Percentiles rank a stretch among this genome's conserved stretches.
These are phyloP conservation scores for Serpula lacrymans DNA, from an alignment of 768 basidiomycete species.

Conservation along the genomic window DNA sequence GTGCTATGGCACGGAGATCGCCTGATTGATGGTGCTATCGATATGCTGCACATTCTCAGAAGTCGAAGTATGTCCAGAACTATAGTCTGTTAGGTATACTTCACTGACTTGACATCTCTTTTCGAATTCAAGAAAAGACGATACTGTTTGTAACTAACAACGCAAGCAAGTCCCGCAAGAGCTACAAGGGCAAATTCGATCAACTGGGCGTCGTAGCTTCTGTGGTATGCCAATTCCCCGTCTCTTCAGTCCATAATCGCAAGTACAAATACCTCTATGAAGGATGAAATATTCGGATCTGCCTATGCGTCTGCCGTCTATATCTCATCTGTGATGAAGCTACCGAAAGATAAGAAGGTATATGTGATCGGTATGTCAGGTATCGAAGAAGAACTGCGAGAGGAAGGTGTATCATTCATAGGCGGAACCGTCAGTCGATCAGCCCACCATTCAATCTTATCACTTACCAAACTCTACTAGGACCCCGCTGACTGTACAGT, in stretches of 20 bases:
- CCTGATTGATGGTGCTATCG: conserved; percentile 71
- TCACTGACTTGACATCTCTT: neutral
- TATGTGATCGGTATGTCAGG: conserved; percentile 94
- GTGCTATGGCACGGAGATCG: conserved; percentile 88
- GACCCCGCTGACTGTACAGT: conserved; percentile 83
- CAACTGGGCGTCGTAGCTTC: conserved; percentile 79
- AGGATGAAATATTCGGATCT: conserved; percentile 98
- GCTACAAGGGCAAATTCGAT: conserved; percentile 91
- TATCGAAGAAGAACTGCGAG: conserved; percentile 87
- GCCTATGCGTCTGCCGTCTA: conserved; percentile 85
- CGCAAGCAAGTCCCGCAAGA: conserved; percentile 86
- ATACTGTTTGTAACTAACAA: conserved; percentile 97
- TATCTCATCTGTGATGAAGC: conserved; percentile 81
- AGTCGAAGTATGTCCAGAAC: conserved; percentile 55
- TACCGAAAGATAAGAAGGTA: conserved; percentile 89
- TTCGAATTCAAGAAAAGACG: conserved; percentile 58
- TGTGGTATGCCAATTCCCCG: conserved; percentile 67
- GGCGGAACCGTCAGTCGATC: conserved; percentile 76
- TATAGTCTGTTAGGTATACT: conserved; percentile 1
- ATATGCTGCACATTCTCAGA: conserved; percentile 73
- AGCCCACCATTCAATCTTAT: neutral
- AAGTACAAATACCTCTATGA: neutral
- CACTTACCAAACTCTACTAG: conserved; percentile 36
- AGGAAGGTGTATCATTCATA: conserved; percentile 74
- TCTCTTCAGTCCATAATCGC: conserved; percentile 1